phyloP scores from a whole-genome alignment of 108 stramenopile genomes.

The Cyclostephanos invisitatus region DNA sequence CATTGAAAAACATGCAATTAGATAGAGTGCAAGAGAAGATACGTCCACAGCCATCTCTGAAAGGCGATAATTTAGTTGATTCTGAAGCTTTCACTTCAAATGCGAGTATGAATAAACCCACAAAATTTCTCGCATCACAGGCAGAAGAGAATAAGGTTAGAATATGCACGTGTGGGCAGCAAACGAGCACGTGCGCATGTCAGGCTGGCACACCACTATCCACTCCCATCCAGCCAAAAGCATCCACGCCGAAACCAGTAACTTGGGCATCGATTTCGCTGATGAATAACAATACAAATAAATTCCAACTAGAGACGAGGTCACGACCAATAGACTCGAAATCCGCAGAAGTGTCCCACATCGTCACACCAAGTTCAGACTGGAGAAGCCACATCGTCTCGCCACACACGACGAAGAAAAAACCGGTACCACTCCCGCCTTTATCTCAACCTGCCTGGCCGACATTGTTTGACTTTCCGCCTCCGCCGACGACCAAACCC shows the following conservation, averaged over 20 bases:
- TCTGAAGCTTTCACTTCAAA: constrained; percentile 19
- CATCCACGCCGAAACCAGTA: constrained; percentile 37
- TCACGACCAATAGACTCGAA: neutral
- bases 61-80: constrained; percentile 1
- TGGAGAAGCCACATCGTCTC: constrained; percentile 46
- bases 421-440: constrained; percentile 31
- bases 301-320: neutral
- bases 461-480: constrained; percentile 43
- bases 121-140: neutral
- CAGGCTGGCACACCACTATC: neutral
- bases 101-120: constrained; percentile 9
- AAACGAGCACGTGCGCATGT: neutral
- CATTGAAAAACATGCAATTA: neutral
- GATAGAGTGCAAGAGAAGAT: neutral
- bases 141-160: neutral
- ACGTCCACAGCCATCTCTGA: neutral
- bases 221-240: neutral
- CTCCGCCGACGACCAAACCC: constrained; percentile 29
- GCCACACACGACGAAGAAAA: constrained; percentile 12
- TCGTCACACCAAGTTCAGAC: constrained; percentile 26
- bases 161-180: neutral
- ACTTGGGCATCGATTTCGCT: constrained; percentile 50
- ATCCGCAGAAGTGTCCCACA: constrained; percentile 4
- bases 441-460: constrained; percentile 31
- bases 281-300: constrained; percentile 14